Conservation (phyloP, 2,329 filamentous ascomycete genomes). For the Penicillium oxalicum region DNA sequence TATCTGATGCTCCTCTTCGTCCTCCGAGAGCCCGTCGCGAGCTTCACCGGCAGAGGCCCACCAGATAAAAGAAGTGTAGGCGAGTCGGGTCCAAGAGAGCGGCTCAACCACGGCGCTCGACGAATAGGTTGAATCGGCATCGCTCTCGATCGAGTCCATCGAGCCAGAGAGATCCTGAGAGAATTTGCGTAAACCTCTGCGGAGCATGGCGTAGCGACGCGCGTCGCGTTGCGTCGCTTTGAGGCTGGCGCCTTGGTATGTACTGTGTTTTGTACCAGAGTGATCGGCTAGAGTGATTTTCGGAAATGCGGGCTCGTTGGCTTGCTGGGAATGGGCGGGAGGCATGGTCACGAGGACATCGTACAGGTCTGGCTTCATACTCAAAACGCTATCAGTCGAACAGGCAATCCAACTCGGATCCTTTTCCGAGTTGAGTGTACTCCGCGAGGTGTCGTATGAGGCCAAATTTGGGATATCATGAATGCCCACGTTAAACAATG, state of each 20-base stretch:
- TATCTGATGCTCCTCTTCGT: conserved; percentile 44
- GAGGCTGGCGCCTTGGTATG: conserved; percentile 39
- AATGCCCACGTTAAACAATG: conserved; percentile 89
- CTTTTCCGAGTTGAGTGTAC: conserved; percentile 27
- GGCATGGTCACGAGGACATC: conserved; percentile 85
- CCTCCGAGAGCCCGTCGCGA: conserved; percentile 49
- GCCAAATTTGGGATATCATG: conserved; percentile 82
- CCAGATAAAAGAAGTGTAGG: conserved; percentile 61
- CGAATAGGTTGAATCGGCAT: conserved; percentile 38
- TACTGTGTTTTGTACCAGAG: conserved; percentile 47
- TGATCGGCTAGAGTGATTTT: conserved; percentile 59
- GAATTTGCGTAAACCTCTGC: conserved; percentile 50
- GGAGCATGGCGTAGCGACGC: conserved; percentile 67
- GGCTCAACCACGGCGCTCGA: conserved; percentile 49
- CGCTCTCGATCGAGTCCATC: conserved; percentile 29
- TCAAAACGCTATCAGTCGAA: conserved; percentile 89
- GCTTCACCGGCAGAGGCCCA: conserved; percentile 62
- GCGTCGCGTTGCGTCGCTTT: conserved; percentile 88
- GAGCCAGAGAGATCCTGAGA: conserved; percentile 17
- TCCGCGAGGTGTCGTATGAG: conserved; percentile 50
- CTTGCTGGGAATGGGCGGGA: conserved; percentile 52
- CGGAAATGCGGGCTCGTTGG: conserved; percentile 64
- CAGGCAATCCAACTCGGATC: conserved; percentile 80
- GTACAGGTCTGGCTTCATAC: conserved; percentile 78
- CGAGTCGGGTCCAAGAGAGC: conserved; percentile 54